Evolutionary conservation across 495 filamentous ascomycete genomes (phyloP).

Genomic region (Penicillium mononematosum): DNA sequence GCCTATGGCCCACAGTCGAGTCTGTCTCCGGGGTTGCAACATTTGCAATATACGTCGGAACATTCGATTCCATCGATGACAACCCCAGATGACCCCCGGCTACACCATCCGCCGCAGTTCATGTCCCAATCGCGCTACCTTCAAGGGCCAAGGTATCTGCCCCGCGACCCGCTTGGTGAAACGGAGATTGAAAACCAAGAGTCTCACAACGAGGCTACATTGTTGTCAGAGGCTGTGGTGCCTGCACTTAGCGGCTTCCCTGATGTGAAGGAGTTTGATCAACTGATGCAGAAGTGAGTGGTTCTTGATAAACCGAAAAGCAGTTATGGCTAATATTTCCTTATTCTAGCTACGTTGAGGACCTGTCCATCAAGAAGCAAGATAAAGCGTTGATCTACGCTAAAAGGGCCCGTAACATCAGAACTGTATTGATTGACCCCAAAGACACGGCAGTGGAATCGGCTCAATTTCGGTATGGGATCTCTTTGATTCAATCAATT

Average conservation of each 20-base stretch:
- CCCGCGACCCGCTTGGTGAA: slow-evolving; percentile 36
- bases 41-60: slow-evolving; percentile 37
- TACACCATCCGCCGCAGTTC: slow-evolving; percentile 38
- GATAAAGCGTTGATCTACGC: slow-evolving; percentile 60
- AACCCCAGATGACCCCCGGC: slow-evolving; percentile 30
- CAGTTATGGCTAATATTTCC: slow-evolving; percentile 1
- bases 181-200: slow-evolving; percentile 48
- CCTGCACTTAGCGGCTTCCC: slow-evolving; percentile 53
- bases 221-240: slow-evolving; percentile 46
- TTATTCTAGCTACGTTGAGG: slow-evolving; percentile 44
- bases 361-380: slow-evolving; percentile 57
- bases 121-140: slow-evolving; percentile 39
- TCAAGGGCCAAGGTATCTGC: slow-evolving; percentile 37
- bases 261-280: slow-evolving; percentile 52
- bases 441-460: slow-evolving; percentile 59
- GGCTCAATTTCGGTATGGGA: slow-evolving; percentile 53
- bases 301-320: background rate
- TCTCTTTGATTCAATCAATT: background rate
- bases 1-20: slow-evolving; percentile 34
- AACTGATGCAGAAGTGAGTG: slow-evolving; percentile 52
- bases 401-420: slow-evolving; percentile 53
- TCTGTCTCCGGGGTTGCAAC: slow-evolving; percentile 30
- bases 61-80: slow-evolving; percentile 38
- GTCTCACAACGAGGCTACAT: slow-evolving; percentile 41
- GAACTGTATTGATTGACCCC: slow-evolving; percentile 52